Evolutionary conservation across 1,284 basidiomycete species (phyloP), one percentile per base, ranked within the genome.

Genomic region (Phellopilus nigrolimitatus): DNA sequence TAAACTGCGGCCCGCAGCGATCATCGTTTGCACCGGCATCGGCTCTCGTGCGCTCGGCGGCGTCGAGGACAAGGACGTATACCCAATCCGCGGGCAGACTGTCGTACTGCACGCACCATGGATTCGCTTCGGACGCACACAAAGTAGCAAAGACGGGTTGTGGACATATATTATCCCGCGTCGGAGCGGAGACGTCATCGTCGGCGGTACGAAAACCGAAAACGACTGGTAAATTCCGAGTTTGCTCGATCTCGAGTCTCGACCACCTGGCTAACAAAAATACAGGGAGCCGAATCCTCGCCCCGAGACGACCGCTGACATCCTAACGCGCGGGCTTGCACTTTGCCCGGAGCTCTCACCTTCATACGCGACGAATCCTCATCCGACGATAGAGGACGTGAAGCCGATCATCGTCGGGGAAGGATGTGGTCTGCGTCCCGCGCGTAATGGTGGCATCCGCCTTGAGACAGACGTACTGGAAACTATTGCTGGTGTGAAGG

Each of bases 121-220:
- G 75, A 62, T 91, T 43, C 73, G 67, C 40, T 76, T 76, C 54
- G 87, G 85, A 13, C 70, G 74, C 54, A 80, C 82, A 0, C 62
- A 79, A 13, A 74, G 73, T 47, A 70, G 67, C 22, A 60, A 64
- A 4, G 68, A 73, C n/a, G 79, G 78, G 5, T 66, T 70, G 0
- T 78, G 76, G 68, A 79, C 79, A 33, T 91, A 90, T 65, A 72
- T 85, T 53, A 86, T 91, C 58, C 88, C 88, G 19, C 71, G 82
- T 56, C 68, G 74, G 36, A 78, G 74, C 55, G 83, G 86, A 24
- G 75, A 86, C 56, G 87, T 86, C 5, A 69, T 88, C 25, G 67
- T 89, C 1, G 87, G 87, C 4, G 85, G 86, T 0, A 84, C 77
- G 13, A 77, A 72, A 51, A 72, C 66, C 1, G 67, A 68, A 0